Evolutionary conservation across 1,284 basidiomycete genomes (phyloP), one percentile per base, ranked within the genome.

Genomic region (Lentinula novae-zelandiae): DNA sequence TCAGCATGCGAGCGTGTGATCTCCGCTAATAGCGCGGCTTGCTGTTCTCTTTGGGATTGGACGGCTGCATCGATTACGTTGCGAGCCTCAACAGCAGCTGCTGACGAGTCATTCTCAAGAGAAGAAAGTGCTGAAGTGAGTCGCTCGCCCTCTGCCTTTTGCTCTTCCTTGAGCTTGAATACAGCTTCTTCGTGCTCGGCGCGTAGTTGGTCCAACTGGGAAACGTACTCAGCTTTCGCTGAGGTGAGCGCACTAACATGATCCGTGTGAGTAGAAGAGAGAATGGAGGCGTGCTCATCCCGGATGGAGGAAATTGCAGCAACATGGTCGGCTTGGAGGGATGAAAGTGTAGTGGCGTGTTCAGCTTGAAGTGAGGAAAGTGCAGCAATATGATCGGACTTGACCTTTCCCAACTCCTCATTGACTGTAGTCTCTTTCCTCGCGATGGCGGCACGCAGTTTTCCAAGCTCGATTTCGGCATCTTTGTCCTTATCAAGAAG

Each of bases 341-440:
- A 79, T 66, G 87, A 82, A 42, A 88, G 67, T 67, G 89, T 82
- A 56, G 86, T 83, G 1, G 77, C 67, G 63, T 87, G 87, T 50
- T 81, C 78, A n/a, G 76, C 72, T 66, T 92, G 88, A 71, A 86
- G 89, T 65, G 83, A 79, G 27, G 79, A 69, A 60, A 88, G 78
- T 12, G 83, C 84, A 13, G 83, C 77, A 3, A 79, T 72, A 65
- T 91, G 88, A 62, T 87, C 89, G 12, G 87, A 83, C 66, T 89
- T 86, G 15, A 91, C 76, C 46, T 81, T 81, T 60, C 83, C 76
- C 58, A 93, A 70, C 40, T 56, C 60, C 36, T 61, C 60, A 8
- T 38, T 56, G 39, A 51, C 15, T 3, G 48, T n/a, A 7, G 54
- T 61, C 31, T 61, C 60, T 48, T 57, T 61, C 54, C 54, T 54